Base-by-base conservation (phyloP, 176 grass and related monocot species). In the Carex kokanica region DNA sequence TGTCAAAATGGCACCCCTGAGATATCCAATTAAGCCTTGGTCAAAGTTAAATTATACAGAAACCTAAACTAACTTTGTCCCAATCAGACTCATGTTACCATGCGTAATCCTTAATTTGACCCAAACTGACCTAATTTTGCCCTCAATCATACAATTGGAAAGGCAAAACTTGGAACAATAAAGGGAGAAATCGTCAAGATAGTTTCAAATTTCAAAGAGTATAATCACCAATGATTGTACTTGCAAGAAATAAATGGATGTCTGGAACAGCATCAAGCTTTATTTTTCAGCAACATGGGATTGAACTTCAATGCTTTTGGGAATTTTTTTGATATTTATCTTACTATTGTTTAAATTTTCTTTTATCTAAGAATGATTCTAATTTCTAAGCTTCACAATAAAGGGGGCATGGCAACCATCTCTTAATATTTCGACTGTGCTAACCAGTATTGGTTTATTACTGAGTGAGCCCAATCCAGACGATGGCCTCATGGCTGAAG, bases 391-490 rank as follows among this genome's bases (percentile, higher is more conserved):
- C 49, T 57, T 87, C 57, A 89, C 4, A 82, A 8, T 81, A 79
- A 71, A 98, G 92, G 95, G 92, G 64, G 87, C 90, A 38, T 98
- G 95, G 92, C 89, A 94, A 83, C 95, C 95, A 40, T 94, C 92
- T 25, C 83, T 98, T 29, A 98, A 98, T 81, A 91, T 98, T 84
- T 87, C 86, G 59, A 98, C 89, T 65, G 74, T 94, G 83, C 83
- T 98, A 81, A 93, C 58, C 63, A 94, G 95, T 73, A 94, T 98
- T 79, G 82, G 91, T 78, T 90, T 93, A 83, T 84, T 97, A 70
- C 74, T 89, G 85, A 87, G 81, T 83, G 91, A 90, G 8, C 94
- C 92, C 49, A 98, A 94, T 81, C 95, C 92, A 61, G 90, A 98
- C 60, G 92, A 94, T 75, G 95, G 90, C 14, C 88, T 93, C 23